Conservation (phyloP, 352 stramenopile species). For the Globisporangium cylindrosporum region DNA sequence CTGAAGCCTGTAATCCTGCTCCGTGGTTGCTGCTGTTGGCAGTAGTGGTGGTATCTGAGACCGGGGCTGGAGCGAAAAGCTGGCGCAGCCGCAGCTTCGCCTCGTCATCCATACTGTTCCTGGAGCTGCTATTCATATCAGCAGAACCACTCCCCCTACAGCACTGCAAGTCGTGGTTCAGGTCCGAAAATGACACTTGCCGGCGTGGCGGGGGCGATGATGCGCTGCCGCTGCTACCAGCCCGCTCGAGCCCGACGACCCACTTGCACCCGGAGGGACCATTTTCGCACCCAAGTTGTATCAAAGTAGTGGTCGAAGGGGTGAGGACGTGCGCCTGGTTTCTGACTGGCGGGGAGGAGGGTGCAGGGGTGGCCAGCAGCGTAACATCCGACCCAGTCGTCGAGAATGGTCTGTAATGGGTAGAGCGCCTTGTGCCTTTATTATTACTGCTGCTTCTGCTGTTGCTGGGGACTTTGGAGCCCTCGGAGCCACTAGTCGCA, state of each 20-base stretch:
- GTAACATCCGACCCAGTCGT: not conserved
- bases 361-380: not conserved
- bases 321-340: slow-evolving; percentile 12
- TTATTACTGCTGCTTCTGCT: not conserved
- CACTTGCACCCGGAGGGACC: slow-evolving; percentile 55
- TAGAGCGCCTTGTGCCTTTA: not conserved
- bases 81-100: slow-evolving; percentile 1
- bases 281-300: slow-evolving; percentile 49
- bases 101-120: not conserved
- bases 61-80: slow-evolving; percentile 7
- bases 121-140: slow-evolving; percentile 4
- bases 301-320: slow-evolving; percentile 6
- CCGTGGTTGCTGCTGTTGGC: not conserved
- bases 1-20: not conserved
- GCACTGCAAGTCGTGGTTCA: slow-evolving; percentile 49
- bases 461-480: not conserved
- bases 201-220: slow-evolving; percentile 24
- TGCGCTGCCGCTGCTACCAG: slow-evolving; percentile 34
- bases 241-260: slow-evolving; percentile 52
- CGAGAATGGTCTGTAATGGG: not conserved
- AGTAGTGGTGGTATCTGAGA: not conserved
- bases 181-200: slow-evolving; percentile 71
- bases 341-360: slow-evolving; percentile 25
- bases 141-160: slow-evolving; percentile 23
- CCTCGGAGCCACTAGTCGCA: not conserved